These are phyloP conservation scores for Fusarium euwallaceae DNA, from an alignment of 2,329 filamentous ascomycete genomes.

Conservation along the genomic window DNA sequence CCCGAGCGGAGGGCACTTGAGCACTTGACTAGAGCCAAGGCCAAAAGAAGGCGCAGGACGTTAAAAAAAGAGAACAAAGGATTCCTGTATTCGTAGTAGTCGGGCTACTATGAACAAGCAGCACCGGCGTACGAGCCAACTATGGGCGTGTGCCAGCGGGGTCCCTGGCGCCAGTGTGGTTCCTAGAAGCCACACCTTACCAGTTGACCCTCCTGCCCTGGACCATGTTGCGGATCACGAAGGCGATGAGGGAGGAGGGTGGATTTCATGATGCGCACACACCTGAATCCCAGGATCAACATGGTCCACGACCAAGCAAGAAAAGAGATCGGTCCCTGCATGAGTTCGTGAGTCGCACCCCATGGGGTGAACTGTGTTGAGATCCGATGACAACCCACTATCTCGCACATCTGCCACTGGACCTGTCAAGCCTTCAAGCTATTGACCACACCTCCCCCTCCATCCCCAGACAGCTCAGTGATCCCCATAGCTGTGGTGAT, in stretches of 20 bases:
- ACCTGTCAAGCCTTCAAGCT: slow-evolving; percentile 21
- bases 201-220: slow-evolving; percentile 19
- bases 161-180: slow-evolving; percentile 24
- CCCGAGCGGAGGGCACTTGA: slow-evolving; percentile 8
- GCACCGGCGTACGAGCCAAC: slow-evolving; percentile 7
- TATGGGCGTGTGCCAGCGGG: slow-evolving; percentile 13
- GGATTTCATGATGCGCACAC: slow-evolving; percentile 9
- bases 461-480: slow-evolving; percentile 7
- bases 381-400: slow-evolving; percentile 30
- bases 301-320: slow-evolving; percentile 7
- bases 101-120: slow-evolving; percentile 18
- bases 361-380: slow-evolving; percentile 27
- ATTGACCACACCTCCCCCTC: slow-evolving; percentile 11
- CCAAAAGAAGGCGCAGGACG: slow-evolving; percentile 3
- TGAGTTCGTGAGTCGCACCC: slow-evolving; percentile 37
- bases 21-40: slow-evolving; percentile 22
- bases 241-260: slow-evolving; percentile 23
- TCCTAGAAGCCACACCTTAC: slow-evolving; percentile 25
- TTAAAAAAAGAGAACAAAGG: slow-evolving; percentile 27
- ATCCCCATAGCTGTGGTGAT: slow-evolving; percentile 7
- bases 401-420: slow-evolving; percentile 22
- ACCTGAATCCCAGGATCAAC: not conserved
- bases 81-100: slow-evolving; percentile 7
- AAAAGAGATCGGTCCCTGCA: slow-evolving; percentile 42
- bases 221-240: slow-evolving; percentile 33